Evolutionary conservation across 805 yeast genomes (phyloP).

Genomic region (Starmerella vitae): DNA sequence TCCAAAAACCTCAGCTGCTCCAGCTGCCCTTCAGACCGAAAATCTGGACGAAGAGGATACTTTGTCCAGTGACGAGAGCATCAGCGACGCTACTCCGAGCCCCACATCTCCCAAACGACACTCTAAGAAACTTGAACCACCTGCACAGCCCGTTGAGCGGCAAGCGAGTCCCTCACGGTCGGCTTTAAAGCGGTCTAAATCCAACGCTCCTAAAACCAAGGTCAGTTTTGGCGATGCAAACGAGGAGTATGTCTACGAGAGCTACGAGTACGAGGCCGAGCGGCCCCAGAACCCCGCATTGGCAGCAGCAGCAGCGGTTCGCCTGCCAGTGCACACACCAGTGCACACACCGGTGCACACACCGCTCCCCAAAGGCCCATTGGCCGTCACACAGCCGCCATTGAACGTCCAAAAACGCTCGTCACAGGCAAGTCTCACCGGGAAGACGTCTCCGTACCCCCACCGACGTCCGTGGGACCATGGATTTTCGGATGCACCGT

Average conservation of each 20-base stretch:
- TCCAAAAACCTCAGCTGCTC: conserved; percentile 9
- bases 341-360: background rate
- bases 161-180: conserved; percentile 26
- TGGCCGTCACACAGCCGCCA: conserved; percentile 4
- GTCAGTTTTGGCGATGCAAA: conserved; percentile 18
- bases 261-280: conserved; percentile 17
- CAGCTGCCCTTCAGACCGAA: background rate
- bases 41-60: background rate
- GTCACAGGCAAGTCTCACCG: conserved; percentile 9
- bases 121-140: background rate
- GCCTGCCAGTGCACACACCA: background rate
- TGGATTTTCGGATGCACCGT: conserved; percentile 7
- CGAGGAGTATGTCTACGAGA: conserved; percentile 16
- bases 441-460: conserved; percentile 2
- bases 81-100: background rate
- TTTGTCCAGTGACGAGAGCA: background rate
- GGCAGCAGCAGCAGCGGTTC: conserved; percentile 12
- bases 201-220: conserved; percentile 10
- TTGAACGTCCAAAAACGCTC: conserved; percentile 11
- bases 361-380: background rate
- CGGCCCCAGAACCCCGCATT: conserved; percentile 1
- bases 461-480: conserved; percentile 11
- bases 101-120: background rate
- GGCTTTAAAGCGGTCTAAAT: conserved; percentile 21
- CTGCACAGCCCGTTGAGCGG: conserved; percentile 15